Percentiles rank a stretch among this genome's conserved stretches.
These are phyloP conservation scores for Saccharum officinarum DNA, from an alignment of 176 grass and related monocot species.

Conservation along the genomic window DNA sequence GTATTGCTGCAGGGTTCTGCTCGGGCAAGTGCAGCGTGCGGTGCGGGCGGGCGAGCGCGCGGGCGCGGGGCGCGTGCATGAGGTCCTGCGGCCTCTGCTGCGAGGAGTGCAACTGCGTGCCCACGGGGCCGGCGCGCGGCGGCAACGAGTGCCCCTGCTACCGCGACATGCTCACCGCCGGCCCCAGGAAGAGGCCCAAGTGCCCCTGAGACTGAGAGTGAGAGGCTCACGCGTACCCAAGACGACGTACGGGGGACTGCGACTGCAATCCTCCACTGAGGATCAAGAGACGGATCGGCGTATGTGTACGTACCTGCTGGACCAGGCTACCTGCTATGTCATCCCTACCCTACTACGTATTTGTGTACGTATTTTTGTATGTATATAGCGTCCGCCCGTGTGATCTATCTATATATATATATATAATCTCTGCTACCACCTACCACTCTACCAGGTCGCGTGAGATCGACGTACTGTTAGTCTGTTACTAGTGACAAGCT, in stretches of 20 bases:
- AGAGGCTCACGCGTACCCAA: neutral
- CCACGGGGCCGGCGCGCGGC: constrained; percentile 6
- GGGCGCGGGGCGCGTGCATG: constrained; percentile 40
- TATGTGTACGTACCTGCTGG: neutral
- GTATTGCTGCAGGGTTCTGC: constrained; percentile 40
- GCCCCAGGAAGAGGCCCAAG: constrained; percentile 26
- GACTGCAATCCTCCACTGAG: neutral
- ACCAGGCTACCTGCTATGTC: neutral
- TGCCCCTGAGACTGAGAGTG: constrained; percentile 12
- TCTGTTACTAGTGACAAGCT: too few species aligned
- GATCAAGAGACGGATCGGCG: neutral
- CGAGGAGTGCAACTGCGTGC: constrained; percentile 75
- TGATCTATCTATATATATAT: neutral
- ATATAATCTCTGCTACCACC: neutral
- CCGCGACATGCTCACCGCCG: constrained; percentile 51
- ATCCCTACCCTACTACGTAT: neutral
- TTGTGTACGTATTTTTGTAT: neutral
- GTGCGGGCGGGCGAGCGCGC: constrained; percentile 16
- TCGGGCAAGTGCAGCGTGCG: constrained; percentile 56
- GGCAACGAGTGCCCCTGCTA: constrained; percentile 71
- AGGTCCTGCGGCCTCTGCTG: constrained; percentile 52
- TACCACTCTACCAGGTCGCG: neutral
- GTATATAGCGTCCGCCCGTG: neutral
- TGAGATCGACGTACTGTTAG: neutral
- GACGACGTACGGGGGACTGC: too few species aligned